Evolutionary conservation across 768 basidiomycete genomes (phyloP), one percentile per base, ranked within the genome.

Genomic region (Asterophora lycoperdoides): DNA sequence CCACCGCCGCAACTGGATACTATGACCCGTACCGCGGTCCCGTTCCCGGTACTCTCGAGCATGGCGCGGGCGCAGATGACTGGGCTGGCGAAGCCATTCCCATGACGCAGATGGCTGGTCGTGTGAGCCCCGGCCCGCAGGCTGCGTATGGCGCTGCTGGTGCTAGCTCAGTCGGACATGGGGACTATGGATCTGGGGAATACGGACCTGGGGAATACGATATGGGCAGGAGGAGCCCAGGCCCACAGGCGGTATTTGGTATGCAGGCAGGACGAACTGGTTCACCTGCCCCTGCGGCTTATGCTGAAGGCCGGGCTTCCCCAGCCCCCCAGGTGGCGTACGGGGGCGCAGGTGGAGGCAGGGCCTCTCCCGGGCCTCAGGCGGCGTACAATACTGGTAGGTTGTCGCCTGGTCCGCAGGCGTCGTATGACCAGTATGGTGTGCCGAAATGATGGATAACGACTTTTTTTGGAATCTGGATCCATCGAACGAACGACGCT

Each of bases 11-110:
- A 15, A 62, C 64, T 5, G 72, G 67, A 30, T 91, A 80, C 62
- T 87, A 89, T 56, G 90, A 93, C 64, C 89, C 89, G 17, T 92
- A 93, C 64, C 75, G 78, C 20, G 86, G 86, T 1, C 84, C 88
- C n/a, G 69, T 84, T 15, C 84, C 86, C 5, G 77, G 77, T 43
- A 75, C 86, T 2, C 73, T 89, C 41, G 72, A 76, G 40, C 77
- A 83, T 30, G 69, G 68, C n/a, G 55, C 55, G 11, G 55, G 54
- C 11, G 64, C 52, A 2, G 58, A 62, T 26, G 72, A 72, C 18
- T 74, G 71, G 70, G 68, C 65, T 14, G 60, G 70, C 40, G 87
- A 90, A 61, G 74, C 78, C 4, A 85, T 86, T 42, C 84, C 86
- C 15, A 89, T 90, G 88, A 87, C 79, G 1, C 82, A 86, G 59